phyloP scores from a whole-genome alignment of 2,329 filamentous ascomycete species.

The Colletotrichum musae region DNA sequence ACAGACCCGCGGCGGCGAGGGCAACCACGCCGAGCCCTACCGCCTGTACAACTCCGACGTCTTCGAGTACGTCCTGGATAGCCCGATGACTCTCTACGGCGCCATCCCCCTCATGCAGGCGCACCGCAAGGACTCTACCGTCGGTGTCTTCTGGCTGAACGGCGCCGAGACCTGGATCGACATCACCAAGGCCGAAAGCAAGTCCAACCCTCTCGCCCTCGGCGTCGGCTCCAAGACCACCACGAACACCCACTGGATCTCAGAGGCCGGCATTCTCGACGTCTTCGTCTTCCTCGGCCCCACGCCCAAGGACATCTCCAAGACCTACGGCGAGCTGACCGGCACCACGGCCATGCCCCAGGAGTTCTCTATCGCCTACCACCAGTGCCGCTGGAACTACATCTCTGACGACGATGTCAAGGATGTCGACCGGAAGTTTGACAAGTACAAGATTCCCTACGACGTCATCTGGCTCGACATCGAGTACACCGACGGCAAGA shows the following conservation, averaged over 20 bases:
- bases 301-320: conserved; percentile 84
- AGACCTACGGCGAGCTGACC: conserved; percentile 89
- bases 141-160: conserved; percentile 98
- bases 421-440: conserved; percentile 96
- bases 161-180: conserved; percentile 98
- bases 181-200: conserved; percentile 83
- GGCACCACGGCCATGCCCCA: conserved; percentile 93
- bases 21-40: conserved; percentile 90
- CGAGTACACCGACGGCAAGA: conserved; percentile 96
- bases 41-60: conserved; percentile 96
- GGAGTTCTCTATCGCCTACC: conserved; percentile 92
- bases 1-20: conserved; percentile 89
- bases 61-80: conserved; percentile 97
- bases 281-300: conserved; percentile 96
- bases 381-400: conserved; percentile 99
- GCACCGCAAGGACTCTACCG: conserved; percentile 91
- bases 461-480: conserved; percentile 99
- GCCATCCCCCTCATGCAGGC: conserved; percentile 98
- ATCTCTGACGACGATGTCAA: conserved; percentile 97
- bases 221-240: conserved; percentile 78
- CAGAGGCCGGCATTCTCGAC: conserved; percentile 90
- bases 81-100: conserved; percentile 99
- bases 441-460: conserved; percentile 95
- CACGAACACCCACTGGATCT: conserved; percentile 97
- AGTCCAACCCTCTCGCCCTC: conserved; percentile 82